Base-by-base conservation (phyloP, 225 moss, liverwort and hornwort genomes). In the Neckera pumila region DNA sequence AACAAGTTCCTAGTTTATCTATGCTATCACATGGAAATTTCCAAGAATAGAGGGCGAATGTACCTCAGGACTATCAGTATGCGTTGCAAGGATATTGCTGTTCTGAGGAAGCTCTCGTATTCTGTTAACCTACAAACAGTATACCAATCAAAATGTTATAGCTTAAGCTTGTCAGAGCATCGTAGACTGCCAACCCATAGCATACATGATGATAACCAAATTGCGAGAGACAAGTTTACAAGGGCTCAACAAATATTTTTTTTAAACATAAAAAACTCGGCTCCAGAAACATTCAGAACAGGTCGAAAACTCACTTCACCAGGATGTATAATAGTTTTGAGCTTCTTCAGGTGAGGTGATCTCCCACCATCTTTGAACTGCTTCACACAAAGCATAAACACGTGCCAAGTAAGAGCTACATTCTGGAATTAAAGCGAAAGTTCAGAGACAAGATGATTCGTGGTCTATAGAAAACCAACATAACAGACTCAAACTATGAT, bases 11-110 rank as follows among this genome's bases (percentile, higher is more conserved):
- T 31, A 82, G 19, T 74, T 78, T 78, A 51, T 42, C 45, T 36
- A 70, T 16, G n/a, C 71, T 57, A 51, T 45, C 16, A 53, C 73
- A 73, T 59, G 49, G 54, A 60, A 54, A 67, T 60, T 59, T 79
- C 43, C 53, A 85, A n/a, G 53, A 87, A 57, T 43, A 47, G 59
- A 76, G 59, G 34, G 58, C 9, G 76, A 69, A 88, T n/a, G 89
- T 86, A 96, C 97, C 96, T 97, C 95, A 76, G 97, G 97, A 92
- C 98, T 95, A 91, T 98, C 97, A 56, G 98, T 96, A 90, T 98
- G 98, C 42, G 98, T 97, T 79, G 98, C 98, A 59, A 98, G 94
- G 51, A 98, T 98, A 71, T 94, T 95, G 92, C 93, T 97, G 87
- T 97, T 95, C 86, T 98, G 97, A 72, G 98, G 98, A 60, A 98